Conservation (phyloP, 768 basidiomycete genomes). For the Russula virescens region DNA sequence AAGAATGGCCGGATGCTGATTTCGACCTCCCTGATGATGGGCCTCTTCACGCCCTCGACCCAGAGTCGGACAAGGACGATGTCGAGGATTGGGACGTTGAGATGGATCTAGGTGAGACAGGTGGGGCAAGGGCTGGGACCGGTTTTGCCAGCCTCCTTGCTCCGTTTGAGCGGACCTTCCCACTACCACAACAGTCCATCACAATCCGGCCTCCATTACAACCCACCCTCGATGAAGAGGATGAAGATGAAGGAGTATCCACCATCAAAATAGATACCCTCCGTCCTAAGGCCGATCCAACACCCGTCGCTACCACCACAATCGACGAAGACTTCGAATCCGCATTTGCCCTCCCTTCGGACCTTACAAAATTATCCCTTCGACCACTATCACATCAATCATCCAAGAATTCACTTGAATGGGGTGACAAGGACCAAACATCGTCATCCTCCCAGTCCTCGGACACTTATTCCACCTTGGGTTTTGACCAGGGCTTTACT, state of each 20-base stretch:
- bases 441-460: conserved; percentile 78
- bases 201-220: conserved; percentile 63
- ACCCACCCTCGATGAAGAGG: conserved; percentile 43
- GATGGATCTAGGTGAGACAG: conserved; percentile 59
- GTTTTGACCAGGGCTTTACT: conserved; percentile 63
- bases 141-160: conserved; percentile 37
- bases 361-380: conserved; percentile 77
- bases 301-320: conserved; percentile 20
- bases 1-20: conserved; percentile 86
- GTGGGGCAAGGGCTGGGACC: conserved; percentile 42
- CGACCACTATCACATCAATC: conserved; percentile 72
- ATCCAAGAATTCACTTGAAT: conserved; percentile 80
- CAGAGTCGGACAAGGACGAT: conserved; percentile 58
- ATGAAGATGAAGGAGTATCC: conserved; percentile 76
- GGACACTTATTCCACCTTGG: conserved; percentile 75
- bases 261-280: conserved; percentile 72
- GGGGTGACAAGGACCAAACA: conserved; percentile 80
- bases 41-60: conserved; percentile 52
- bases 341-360: conserved; percentile 72
- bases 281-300: conserved; percentile 30
- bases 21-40: conserved; percentile 79
- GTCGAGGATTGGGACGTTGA: conserved; percentile 80
- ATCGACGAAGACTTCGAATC: conserved; percentile 77
- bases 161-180: conserved; percentile 35
- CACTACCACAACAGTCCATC: conserved; percentile 40